Conservation (phyloP, 2,329 filamentous ascomycete species). For the Hymenoscyphus infarciens region DNA sequence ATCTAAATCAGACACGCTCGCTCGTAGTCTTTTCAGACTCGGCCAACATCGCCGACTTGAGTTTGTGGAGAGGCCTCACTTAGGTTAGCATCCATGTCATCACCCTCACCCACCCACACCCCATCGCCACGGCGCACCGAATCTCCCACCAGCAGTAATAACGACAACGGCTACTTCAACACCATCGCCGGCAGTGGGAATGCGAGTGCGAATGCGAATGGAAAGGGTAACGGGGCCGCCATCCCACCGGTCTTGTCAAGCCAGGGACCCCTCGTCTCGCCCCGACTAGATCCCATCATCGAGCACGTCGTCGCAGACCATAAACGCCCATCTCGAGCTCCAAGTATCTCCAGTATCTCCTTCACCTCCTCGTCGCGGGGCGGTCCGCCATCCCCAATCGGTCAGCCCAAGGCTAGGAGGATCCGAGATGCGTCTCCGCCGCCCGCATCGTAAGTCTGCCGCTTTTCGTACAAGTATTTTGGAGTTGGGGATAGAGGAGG, state of each 20-base stretch:
- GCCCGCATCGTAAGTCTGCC: constrained; percentile 35
- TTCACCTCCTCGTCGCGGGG: constrained; percentile 24
- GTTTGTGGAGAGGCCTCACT: constrained; percentile 17
- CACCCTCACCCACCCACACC: neutral
- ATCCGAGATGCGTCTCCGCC: constrained; percentile 38
- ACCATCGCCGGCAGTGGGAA: neutral
- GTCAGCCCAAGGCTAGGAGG: constrained; percentile 18
- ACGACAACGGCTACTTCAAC: neutral
- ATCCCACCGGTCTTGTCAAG: constrained; percentile 25
- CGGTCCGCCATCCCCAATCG: constrained; percentile 18
- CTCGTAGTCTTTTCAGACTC: constrained; percentile 16
- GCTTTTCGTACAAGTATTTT: neutral
- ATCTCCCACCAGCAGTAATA: constrained; percentile 10
- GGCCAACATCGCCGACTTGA: constrained; percentile 12
- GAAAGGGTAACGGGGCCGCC: neutral
- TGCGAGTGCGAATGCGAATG: neutral
- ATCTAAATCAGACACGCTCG: constrained; percentile 9
- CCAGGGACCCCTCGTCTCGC: constrained; percentile 20
- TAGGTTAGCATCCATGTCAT: constrained; percentile 13
- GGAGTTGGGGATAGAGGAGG: neutral
- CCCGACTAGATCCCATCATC: constrained; percentile 32
- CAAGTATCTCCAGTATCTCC: constrained; percentile 30
- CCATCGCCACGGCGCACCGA: constrained; percentile 7
- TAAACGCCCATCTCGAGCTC: constrained; percentile 16
- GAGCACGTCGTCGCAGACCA: constrained; percentile 34